Base-by-base conservation (phyloP, 208 protist species). In the Leishmania mexicana region DNA sequence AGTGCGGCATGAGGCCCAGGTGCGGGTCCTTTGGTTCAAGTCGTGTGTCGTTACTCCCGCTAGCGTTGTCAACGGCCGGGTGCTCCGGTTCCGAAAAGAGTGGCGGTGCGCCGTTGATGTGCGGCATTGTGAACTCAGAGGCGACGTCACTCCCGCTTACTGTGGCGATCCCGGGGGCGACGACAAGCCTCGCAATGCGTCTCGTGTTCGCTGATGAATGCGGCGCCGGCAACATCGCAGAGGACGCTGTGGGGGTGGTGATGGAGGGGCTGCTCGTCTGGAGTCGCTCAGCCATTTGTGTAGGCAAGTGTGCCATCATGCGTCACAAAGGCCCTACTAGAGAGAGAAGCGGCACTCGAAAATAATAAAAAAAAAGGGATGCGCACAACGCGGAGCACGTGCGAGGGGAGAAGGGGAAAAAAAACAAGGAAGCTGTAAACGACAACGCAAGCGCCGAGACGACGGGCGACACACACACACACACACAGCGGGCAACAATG, bases 1-100 rank as follows among this genome's bases (percentile, higher is more conserved):
- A 75, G 45, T 38, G 28, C 10, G 71, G 71, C 47, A 75, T 75
- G 71, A 75, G 17, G 24, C 71, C 40, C 71, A 31, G n/a, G 13
- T 28, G 71, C 71, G 71, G 42, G 8, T 75, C 71, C 35, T 72
- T 72, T 21, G 65, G 38, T 35, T n/a, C 65, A 1, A 72, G 13
- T 38, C 10, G 65, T 47, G 35, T 10, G 68, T 35, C 68, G 42
- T 53, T n/a, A 19, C 42, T 51, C 11, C 24, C 24, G 47, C 47
- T 38, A n/a, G 40, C 24, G 47, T 40, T 49, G 71, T 57, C 8
- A 8, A n/a, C 45, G 24, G n/a, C 40, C 47, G 10, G 8, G 71
- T 49, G 24, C 24, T 15, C 28, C 47, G 71, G 40, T 57, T 49
- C 71, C 6, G 71, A 47, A 31, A 75, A 38, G 19, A 57, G 71